phyloP scores from a whole-genome alignment of 805 yeast species.

The Candida ponderosae region DNA sequence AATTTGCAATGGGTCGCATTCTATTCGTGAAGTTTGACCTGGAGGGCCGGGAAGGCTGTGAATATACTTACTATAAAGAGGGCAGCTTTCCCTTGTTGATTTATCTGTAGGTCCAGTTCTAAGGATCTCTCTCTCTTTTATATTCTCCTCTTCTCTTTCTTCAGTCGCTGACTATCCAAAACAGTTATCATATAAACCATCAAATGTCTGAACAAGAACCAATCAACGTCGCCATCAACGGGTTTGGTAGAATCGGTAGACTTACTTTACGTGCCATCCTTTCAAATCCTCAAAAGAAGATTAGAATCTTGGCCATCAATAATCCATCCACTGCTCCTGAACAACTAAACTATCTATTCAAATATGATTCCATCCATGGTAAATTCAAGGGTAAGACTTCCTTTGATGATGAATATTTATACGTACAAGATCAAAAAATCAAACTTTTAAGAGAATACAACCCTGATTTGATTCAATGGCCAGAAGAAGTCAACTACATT shows the following conservation, averaged over 20 bases:
- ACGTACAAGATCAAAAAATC: conserved; percentile 44
- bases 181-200: too few species aligned
- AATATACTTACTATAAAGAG: too few species aligned
- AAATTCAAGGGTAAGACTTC: conserved; percentile 50
- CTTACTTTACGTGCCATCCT: conserved; percentile 57
- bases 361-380: conserved; percentile 70
- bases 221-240: conserved; percentile 61
- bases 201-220: neutral
- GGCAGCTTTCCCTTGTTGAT: too few species aligned
- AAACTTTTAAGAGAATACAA: conserved; percentile 56
- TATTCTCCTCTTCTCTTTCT: too few species aligned
- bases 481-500: conserved; percentile 52
- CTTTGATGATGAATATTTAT: conserved; percentile 41
- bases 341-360: conserved; percentile 69
- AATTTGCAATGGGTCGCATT: too few species aligned
- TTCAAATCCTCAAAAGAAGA: conserved; percentile 30
- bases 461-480: conserved; percentile 66
- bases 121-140: too few species aligned
- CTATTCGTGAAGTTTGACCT: too few species aligned
- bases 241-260: conserved; percentile 70
- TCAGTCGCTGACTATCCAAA: too few species aligned
- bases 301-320: conserved; percentile 58
- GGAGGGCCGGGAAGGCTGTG: too few species aligned
- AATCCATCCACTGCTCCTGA: conserved; percentile 64
- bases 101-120: too few species aligned